phyloP scores from a whole-genome alignment of 129 eudicot genomes.

The Centella asiatica region DNA sequence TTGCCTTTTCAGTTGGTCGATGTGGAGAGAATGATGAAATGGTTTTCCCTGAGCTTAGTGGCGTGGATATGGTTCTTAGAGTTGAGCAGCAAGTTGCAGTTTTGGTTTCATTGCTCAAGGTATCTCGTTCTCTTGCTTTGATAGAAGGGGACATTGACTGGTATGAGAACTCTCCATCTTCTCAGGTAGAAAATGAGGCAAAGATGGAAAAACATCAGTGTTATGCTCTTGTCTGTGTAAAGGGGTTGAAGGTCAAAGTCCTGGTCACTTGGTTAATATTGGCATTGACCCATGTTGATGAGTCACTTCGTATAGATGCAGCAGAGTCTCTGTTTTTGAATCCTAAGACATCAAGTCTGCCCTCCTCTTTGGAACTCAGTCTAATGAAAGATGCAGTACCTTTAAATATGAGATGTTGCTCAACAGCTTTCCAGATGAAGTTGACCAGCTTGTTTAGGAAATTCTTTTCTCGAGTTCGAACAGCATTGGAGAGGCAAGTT shows the following conservation, averaged over 20 bases:
- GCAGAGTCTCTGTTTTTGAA: constrained; percentile 88
- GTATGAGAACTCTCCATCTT: constrained; percentile 23
- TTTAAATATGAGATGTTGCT: constrained; percentile 85
- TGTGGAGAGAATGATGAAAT: constrained; percentile 34
- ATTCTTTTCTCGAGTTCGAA: constrained; percentile 83
- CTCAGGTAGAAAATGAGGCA: constrained; percentile 14
- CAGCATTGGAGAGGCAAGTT: constrained; percentile 80
- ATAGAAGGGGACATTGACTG: constrained; percentile 92
- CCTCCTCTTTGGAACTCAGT: constrained; percentile 79
- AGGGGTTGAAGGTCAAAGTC: constrained; percentile 61
- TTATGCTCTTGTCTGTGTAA: constrained; percentile 49
- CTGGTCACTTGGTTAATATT: constrained; percentile 59
- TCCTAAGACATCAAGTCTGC: constrained; percentile 89
- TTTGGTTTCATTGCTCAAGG: constrained; percentile 84
- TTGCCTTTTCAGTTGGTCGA: constrained; percentile 46
- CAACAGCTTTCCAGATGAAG: constrained; percentile 96
- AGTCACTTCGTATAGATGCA: constrained; percentile 90
- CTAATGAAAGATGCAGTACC: constrained; percentile 88
- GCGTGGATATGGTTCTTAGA: constrained; percentile 32
- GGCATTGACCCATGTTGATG: constrained; percentile 88
- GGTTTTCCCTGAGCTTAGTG: constrained; percentile 26
- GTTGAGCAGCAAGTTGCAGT: constrained; percentile 80
- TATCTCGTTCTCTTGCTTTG: constrained; percentile 79
- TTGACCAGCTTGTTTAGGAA: constrained; percentile 86
- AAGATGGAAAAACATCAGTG: constrained; percentile 22